A percentile compares a stretch with the other conserved stretches of the same genome.
Conservation (phyloP, 2,329 filamentous ascomycete species). For the Botrytis hyacinthi region DNA sequence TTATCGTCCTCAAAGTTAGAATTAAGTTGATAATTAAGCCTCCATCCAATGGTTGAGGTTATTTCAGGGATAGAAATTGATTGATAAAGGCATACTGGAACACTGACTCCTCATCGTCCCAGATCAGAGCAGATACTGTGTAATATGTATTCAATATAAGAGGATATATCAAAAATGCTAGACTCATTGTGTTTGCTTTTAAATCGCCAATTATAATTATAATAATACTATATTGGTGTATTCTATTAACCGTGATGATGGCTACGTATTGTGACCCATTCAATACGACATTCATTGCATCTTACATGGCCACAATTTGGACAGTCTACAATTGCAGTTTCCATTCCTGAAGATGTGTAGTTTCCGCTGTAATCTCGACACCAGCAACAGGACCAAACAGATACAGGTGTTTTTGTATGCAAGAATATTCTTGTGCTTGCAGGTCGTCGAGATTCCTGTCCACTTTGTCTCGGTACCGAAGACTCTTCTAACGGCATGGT, state of each 20-base stretch:
- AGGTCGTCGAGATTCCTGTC: too few species aligned
- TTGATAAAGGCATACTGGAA: not conserved
- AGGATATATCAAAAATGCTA: not conserved
- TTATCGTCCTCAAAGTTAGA: rapidly evolving
- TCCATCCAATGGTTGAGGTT: not conserved
- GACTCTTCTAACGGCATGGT: too few species aligned
- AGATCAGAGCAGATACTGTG: not conserved
- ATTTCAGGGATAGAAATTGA: rapidly evolving
- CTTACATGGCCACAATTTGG: rapidly evolving
- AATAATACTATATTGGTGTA: too few species aligned
- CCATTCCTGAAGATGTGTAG: not conserved
- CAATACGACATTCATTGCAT: rapidly evolving
- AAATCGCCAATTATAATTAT: too few species aligned
- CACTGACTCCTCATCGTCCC: not conserved
- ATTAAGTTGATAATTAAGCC: not conserved
- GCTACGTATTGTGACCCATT: not conserved
- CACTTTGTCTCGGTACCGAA: too few species aligned
- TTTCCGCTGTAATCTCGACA: not conserved
- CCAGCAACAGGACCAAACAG: not conserved
- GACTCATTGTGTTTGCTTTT: too few species aligned
- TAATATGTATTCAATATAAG: too few species aligned
- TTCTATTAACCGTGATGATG: too few species aligned
- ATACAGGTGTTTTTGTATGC: too few species aligned
- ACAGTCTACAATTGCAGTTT: rapidly evolving
- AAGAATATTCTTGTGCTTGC: too few species aligned